phyloP scores from a whole-genome alignment of 768 basidiomycete species.

The Pleurotus ostreatus region DNA sequence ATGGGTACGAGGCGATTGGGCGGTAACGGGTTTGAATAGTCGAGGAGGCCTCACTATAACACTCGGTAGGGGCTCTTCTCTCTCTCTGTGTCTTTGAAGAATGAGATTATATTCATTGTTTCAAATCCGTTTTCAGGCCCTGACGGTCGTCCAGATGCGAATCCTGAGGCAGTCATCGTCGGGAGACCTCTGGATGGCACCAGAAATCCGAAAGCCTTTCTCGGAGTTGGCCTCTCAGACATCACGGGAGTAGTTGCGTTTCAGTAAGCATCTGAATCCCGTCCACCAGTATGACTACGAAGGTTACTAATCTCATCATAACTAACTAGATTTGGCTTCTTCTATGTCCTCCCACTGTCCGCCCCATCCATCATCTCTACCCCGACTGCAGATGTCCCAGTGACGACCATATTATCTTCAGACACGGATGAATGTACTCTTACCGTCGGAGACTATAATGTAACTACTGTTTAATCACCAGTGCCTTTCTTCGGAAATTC shows the following conservation, averaged over 20 bases:
- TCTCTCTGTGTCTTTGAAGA: neutral
- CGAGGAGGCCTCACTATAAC: conserved; percentile 55
- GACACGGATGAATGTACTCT: conserved; percentile 34
- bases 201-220: conserved; percentile 40
- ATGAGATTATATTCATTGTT: neutral
- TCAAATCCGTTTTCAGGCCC: neutral
- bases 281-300: neutral
- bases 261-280: conserved; percentile 31
- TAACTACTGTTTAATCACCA: conserved; percentile 17
- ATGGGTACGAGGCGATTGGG: conserved; percentile 58
- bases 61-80: conserved; percentile 19
- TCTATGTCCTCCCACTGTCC: conserved; percentile 53
- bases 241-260: conserved; percentile 54
- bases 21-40: conserved; percentile 47
- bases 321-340: conserved; percentile 40
- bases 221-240: conserved; percentile 43
- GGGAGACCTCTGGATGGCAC: conserved; percentile 53
- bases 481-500: neutral
- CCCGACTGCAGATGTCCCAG: conserved; percentile 26
- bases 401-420: conserved; percentile 34
- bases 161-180: conserved; percentile 36
- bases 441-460: conserved; percentile 61
- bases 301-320: neutral
- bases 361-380: conserved; percentile 42
- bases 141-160: neutral